Evolutionary conservation across 208 protist species (phyloP), one percentile per base, ranked within the genome.

Genomic region (Crithidia fasciculata): DNA sequence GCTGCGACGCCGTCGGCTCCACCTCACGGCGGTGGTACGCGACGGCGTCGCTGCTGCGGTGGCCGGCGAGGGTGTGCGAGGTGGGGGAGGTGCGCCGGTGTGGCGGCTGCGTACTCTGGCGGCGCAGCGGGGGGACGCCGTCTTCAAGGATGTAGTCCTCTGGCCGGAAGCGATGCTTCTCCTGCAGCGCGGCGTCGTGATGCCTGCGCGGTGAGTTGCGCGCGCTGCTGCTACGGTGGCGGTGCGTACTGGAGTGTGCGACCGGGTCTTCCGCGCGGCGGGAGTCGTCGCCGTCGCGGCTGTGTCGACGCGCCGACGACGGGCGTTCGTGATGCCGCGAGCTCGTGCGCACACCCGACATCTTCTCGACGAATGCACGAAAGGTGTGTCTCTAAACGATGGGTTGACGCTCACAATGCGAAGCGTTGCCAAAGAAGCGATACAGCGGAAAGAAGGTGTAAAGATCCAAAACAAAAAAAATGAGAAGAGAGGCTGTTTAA

Each of bases 41-140:
- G 40, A 40, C 39, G 28, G 6, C 37, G 5, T 78, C 63, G 13
- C 16, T 16, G 10, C 68, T 65, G 28, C 52, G 41, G n/a, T 77
- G 44, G 36, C 49, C 19, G 45, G 44, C 44, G 52, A 52, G 52
- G 43, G 19, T 19, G 41, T 68, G 72, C n/a, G 53, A 45, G 54
- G 55, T 72, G 40, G 71, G 52, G 8, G 76, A 77, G 65, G 19
- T 67, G 50, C 72, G 72, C 8, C 52, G 61, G 64, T 61, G 58
- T 19, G 78, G 78, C 13, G 72, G 78, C 68, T 83, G 78, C 50
- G 78, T 83, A 72, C 72, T 83, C 72, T 79, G 72, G 36, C 73
- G 74, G 52, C 64, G 74, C 63, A 80, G 52, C 52, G 68, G 70
- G 15, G 45, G 74, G 15, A 71, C 74, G 6, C 62, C 74, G 13